A percentile compares a stretch with the other conserved stretches of the same genome.
These are phyloP conservation scores for Sordariomycetes sp. DNA, from an alignment of 2,329 filamentous ascomycete genomes.

Conservation along the genomic window DNA sequence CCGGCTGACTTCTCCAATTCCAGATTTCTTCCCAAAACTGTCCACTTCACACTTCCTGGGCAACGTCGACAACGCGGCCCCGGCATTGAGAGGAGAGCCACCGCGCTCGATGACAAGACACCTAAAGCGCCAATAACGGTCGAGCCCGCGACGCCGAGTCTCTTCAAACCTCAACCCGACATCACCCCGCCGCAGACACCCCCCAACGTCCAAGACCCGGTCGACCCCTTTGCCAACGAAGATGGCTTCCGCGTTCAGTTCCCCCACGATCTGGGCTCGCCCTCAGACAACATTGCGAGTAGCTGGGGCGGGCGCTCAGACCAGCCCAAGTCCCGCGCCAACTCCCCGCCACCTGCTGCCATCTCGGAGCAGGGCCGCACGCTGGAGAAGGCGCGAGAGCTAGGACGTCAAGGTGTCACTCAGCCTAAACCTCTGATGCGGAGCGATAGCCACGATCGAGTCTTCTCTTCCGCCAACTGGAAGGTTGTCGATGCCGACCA, in stretches of 20 bases:
- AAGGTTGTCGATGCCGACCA: constrained; percentile 76
- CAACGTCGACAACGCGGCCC: neutral
- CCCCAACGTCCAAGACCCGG: constrained; percentile 31
- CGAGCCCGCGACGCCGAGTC: constrained; percentile 34
- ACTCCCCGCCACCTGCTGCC: constrained; percentile 64
- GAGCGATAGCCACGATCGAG: constrained; percentile 56
- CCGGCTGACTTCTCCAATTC: neutral
- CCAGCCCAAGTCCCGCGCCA: constrained; percentile 70
- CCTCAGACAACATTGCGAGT: constrained; percentile 65
- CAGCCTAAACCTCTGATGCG: constrained; percentile 43
- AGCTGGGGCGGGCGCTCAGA: constrained; percentile 68
- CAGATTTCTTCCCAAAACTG: constrained; percentile 86
- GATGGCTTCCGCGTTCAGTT: constrained; percentile 50
- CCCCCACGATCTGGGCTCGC: constrained; percentile 44
- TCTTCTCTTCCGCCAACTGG: constrained; percentile 75
- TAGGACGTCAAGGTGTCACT: constrained; percentile 47
- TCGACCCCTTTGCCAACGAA: constrained; percentile 47
- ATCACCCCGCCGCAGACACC: constrained; percentile 49
- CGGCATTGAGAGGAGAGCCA: constrained; percentile 13
- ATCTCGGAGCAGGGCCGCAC: constrained; percentile 60
- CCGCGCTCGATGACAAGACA: constrained; percentile 14
- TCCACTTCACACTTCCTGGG: constrained; percentile 68
- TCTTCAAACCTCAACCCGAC: constrained; percentile 38
- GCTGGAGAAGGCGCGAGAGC: constrained; percentile 46
- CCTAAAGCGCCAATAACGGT: constrained; percentile 9